phyloP scores from a whole-genome alignment of 75 land plant species.

The Pinus taeda region DNA sequence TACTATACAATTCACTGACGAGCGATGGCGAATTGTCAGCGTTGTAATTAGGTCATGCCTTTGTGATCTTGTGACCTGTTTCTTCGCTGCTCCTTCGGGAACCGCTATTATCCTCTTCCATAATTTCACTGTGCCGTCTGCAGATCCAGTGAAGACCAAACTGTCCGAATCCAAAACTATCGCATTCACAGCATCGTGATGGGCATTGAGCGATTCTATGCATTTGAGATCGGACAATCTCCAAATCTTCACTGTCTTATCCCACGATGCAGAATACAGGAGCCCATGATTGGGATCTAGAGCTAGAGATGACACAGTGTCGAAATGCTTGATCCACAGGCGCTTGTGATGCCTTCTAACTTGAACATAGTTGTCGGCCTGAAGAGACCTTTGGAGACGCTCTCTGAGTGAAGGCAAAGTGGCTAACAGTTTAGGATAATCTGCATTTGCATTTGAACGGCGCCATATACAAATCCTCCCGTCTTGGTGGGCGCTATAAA shows the following conservation, averaged over 20 bases:
- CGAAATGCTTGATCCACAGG: constrained; percentile 25
- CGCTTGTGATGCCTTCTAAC: constrained; percentile 25
- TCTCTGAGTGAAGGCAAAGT: constrained; percentile 43
- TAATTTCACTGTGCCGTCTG: constrained; percentile 22
- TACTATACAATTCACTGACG: background rate
- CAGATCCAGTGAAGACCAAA: constrained; percentile 26
- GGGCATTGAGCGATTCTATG: constrained; percentile 47
- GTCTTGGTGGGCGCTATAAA: constrained; percentile 32
- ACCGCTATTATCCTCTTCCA: constrained; percentile 9
- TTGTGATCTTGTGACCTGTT: too few relatives aligned
- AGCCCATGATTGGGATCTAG: constrained; percentile 19
- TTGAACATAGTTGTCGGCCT: constrained; percentile 6
- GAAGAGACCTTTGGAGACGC: background rate
- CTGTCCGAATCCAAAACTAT: constrained; percentile 7
- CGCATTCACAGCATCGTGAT: constrained; percentile 31
- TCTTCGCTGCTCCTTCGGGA: constrained; percentile 1
- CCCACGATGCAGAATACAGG: constrained; percentile 63
- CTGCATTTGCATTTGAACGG: background rate
- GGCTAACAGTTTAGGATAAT: constrained; percentile 1
- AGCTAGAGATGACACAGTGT: constrained; percentile 17
- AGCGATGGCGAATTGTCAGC: background rate
- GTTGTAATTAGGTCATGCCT: background rate
- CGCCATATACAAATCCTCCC: constrained; percentile 29
- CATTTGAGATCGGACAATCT: constrained; percentile 24
- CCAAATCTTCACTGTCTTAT: constrained; percentile 69